Conservation (phyloP, 768 basidiomycete genomes). For the Pulveroboletus frians region DNA sequence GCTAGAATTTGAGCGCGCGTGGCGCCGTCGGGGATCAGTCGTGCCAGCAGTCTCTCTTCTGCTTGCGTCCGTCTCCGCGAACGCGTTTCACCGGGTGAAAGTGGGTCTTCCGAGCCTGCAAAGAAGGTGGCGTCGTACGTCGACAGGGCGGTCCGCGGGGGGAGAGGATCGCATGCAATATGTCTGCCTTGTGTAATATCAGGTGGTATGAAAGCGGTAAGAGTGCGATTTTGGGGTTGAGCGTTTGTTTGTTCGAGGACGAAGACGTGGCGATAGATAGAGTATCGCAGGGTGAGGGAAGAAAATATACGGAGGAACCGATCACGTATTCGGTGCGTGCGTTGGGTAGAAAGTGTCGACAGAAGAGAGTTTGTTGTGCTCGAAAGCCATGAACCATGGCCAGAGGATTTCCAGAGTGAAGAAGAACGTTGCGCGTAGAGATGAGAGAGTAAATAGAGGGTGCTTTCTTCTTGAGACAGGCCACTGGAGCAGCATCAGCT, state of each 20-base stretch:
- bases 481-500: conserved; percentile 26
- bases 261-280: conserved; percentile 70
- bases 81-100: conserved; percentile 25
- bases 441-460: conserved; percentile 78
- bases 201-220: conserved; percentile 70
- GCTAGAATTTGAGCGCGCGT: conserved; percentile 57
- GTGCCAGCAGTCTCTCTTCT: conserved; percentile 50
- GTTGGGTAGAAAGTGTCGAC: conserved; percentile 30
- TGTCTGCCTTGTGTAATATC: conserved; percentile 47
- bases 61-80: conserved; percentile 38
- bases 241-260: conserved; percentile 61
- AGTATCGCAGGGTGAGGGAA: conserved; percentile 38
- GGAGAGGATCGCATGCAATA: conserved; percentile 82
- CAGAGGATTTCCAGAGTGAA: conserved; percentile 76
- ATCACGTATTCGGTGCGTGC: conserved; percentile 27
- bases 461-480: conserved; percentile 36
- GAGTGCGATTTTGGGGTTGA: conserved; percentile 34
- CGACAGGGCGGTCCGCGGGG: conserved; percentile 57
- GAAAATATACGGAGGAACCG: conserved; percentile 37
- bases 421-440: conserved; percentile 79
- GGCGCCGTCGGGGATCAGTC: conserved; percentile 52
- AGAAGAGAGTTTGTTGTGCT: conserved; percentile 41
- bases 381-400: conserved; percentile 62
- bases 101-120: conserved; percentile 50
- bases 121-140: conserved; percentile 77